Evolutionary conservation across 2,329 filamentous ascomycete genomes (phyloP).

Genomic region (Blastomyces gilchristii): DNA sequence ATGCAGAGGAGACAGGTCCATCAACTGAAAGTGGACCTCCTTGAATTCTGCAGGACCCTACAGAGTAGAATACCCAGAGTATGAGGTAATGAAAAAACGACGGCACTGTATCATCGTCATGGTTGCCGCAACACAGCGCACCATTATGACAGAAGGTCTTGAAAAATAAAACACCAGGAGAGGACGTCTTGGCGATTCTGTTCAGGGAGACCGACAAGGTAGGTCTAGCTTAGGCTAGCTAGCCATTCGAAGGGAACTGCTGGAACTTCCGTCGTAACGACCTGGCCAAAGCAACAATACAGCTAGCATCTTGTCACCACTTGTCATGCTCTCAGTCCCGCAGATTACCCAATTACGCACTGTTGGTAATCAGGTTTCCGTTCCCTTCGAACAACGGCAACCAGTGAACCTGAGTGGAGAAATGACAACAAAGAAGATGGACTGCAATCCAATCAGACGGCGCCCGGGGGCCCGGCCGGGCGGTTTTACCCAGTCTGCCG

Average conservation of each 20-base stretch:
- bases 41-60: not conserved
- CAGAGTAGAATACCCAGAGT: not conserved
- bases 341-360: not conserved
- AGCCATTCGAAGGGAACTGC: not conserved
- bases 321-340: slow-evolving; percentile 1
- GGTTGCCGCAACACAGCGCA: not conserved
- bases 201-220: too few relatives aligned
- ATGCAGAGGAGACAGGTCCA: not conserved
- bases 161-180: not conserved
- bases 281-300: not conserved
- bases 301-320: slow-evolving; percentile 1
- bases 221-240: not conserved
- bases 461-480: not conserved
- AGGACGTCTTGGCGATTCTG: not conserved
- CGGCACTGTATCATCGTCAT: not conserved
- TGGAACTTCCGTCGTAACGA: not conserved
- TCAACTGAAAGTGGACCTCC: not conserved
- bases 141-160: not conserved
- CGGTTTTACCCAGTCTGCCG: not conserved
- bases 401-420: not conserved
- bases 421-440: slow-evolving; percentile 4
- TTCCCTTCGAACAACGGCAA: not conserved
- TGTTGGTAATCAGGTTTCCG: not conserved
- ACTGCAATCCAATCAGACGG: not conserved
- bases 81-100: not conserved